Evolutionary conservation across 768 basidiomycete species (phyloP).

Genomic region (Dioszegia crocea): DNA sequence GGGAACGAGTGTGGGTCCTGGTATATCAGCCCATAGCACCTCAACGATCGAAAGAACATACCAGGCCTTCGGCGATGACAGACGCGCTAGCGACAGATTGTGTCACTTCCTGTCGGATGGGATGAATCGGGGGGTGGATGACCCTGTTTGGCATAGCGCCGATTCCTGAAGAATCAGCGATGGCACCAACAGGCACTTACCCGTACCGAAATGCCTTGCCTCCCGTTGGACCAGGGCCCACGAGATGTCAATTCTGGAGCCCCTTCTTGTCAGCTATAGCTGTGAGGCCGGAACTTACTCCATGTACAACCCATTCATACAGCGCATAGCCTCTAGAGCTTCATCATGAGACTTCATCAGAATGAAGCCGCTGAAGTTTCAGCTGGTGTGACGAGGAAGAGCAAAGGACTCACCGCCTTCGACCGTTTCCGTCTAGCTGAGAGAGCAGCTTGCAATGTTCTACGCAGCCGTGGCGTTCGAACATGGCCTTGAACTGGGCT

Average conservation of each 20-base stretch:
- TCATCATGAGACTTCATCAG: slow-evolving; percentile 38
- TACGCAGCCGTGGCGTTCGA: slow-evolving; percentile 28
- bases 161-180: slow-evolving; percentile 8
- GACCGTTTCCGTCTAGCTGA: slow-evolving; percentile 35
- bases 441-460: slow-evolving; percentile 37
- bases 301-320: slow-evolving; percentile 29
- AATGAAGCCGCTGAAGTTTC: slow-evolving; percentile 29
- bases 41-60: not conserved
- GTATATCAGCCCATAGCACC: not conserved
- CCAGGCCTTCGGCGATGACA: slow-evolving; percentile 36
- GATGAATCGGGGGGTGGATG: slow-evolving; percentile 29
- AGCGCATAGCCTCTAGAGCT: slow-evolving; percentile 32
- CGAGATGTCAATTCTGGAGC: slow-evolving; percentile 35
- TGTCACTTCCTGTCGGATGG: slow-evolving; percentile 7
- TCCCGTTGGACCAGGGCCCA: slow-evolving; percentile 41
- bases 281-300: slow-evolving; percentile 21
- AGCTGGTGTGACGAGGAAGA: slow-evolving; percentile 2
- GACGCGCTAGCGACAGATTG: slow-evolving; percentile 15
- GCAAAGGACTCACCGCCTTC: slow-evolving; percentile 19
- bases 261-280: slow-evolving; percentile 14
- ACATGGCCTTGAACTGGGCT: slow-evolving; percentile 27
- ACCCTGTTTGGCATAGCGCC: slow-evolving; percentile 31
- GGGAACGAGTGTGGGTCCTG: slow-evolving; percentile 32
- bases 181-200: slow-evolving; percentile 8
- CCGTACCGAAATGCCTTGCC: slow-evolving; percentile 17